Conservation (phyloP, 352 stramenopile genomes). For the Phytophthora citricola region DNA sequence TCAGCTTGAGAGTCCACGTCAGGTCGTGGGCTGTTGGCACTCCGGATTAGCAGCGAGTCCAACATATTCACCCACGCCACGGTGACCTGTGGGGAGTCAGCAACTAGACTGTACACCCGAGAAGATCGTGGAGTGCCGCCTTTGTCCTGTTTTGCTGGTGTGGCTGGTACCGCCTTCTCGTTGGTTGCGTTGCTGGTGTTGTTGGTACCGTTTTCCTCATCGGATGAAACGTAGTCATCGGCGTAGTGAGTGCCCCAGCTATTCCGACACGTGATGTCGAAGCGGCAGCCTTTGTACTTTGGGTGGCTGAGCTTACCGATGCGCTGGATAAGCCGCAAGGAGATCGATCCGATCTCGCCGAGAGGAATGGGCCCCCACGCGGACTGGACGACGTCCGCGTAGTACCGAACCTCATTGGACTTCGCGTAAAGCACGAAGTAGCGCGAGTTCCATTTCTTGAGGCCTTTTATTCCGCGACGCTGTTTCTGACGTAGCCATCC, state of each 20-base stretch:
- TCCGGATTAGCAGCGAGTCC: slow-evolving; percentile 73
- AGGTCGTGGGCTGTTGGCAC: slow-evolving; percentile 76
- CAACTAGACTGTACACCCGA: slow-evolving; percentile 79
- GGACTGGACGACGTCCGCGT: slow-evolving; percentile 78
- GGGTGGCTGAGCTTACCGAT: slow-evolving; percentile 81
- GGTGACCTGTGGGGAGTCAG: slow-evolving; percentile 76
- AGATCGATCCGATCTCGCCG: slow-evolving; percentile 82
- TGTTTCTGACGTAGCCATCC: slow-evolving; percentile 87
- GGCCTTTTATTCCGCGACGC: slow-evolving; percentile 74
- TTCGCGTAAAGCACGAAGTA: slow-evolving; percentile 85
- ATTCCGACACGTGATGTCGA: slow-evolving; percentile 87
- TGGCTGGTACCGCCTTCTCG: slow-evolving; percentile 24
- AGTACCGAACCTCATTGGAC: slow-evolving; percentile 83
- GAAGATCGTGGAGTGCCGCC: slow-evolving; percentile 67
- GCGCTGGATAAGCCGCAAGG: slow-evolving; percentile 79
- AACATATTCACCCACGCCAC: slow-evolving; percentile 80
- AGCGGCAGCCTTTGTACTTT: slow-evolving; percentile 85
- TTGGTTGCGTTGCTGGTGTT: slow-evolving; percentile 38
- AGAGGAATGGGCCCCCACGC: slow-evolving; percentile 80
- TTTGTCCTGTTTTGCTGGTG: slow-evolving; percentile 45
- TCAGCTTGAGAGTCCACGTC: slow-evolving; percentile 40
- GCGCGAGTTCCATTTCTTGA: slow-evolving; percentile 87
- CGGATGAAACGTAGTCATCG: slow-evolving; percentile 81
- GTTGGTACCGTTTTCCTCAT: slow-evolving; percentile 65
- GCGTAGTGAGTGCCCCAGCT: slow-evolving; percentile 80